These are phyloP conservation scores for Omphalotus olearius DNA, from an alignment of 1,284 basidiomycete species.

Conservation along the genomic window DNA sequence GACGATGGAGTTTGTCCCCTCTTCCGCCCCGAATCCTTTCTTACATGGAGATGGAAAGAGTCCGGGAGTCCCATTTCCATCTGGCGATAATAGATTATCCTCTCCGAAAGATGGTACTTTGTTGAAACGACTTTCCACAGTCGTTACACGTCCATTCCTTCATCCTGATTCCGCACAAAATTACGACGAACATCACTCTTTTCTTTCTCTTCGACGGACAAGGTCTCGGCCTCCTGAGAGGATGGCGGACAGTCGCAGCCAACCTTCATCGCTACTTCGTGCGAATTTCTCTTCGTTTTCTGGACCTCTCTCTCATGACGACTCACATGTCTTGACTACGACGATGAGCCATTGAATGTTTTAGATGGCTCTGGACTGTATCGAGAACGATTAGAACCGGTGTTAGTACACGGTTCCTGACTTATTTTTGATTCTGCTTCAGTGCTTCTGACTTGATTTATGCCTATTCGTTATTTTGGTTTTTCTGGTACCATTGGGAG, in stretches of 20 bases:
- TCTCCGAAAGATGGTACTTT: not conserved
- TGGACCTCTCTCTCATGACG: not conserved
- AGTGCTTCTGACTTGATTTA: no score
- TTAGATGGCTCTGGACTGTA: no score
- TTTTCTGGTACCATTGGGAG: no score
- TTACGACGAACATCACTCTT: not conserved
- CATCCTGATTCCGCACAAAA: not conserved
- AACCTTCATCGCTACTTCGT: not conserved
- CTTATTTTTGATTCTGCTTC: no score
- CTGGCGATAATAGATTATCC: no score
- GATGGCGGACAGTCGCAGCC: not conserved
- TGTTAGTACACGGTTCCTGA: no score
- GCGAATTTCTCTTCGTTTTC: not conserved
- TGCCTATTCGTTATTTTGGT: no score
- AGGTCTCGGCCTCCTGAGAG: slow-evolving; percentile 5
- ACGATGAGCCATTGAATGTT: no score
- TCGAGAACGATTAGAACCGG: no score
- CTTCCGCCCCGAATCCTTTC: not conserved
- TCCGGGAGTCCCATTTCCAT: slow-evolving; percentile 1
- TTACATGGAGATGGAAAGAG: not conserved
- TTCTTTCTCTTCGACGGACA: slow-evolving; percentile 1
- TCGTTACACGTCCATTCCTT: slow-evolving; percentile 1
- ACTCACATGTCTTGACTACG: no score
- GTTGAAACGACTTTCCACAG: not conserved
- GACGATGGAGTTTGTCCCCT: not conserved